Base-by-base conservation (phyloP, 257 asterid genomes). In the Salvia splendens region DNA sequence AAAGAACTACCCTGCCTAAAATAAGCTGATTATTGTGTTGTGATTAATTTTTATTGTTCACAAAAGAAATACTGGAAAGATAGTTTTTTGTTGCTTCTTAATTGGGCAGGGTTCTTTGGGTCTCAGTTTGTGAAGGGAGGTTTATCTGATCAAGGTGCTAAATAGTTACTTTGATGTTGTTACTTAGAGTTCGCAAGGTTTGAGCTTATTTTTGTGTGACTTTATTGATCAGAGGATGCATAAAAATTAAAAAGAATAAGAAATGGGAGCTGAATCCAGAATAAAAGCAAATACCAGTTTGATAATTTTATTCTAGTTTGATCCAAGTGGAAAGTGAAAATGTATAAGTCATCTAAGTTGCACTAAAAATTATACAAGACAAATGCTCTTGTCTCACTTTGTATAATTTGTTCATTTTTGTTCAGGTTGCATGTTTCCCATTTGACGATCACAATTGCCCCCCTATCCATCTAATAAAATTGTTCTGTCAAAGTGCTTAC, bases 381-480 rank as follows among this genome's bases (percentile, higher is more conserved):
- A 55, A 48, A 60, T 72, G 17, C 63, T 15, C 43, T 8, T 43
- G 47, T 47, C 65, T 50, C 59, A 70, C 36, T 20, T 47, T 58
- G 49, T 49, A 48, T 50, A 45, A 33, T 70, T 60, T 71, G 45
- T 54, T 73, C 50, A 40, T 67, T 50, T 72, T 77, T 78, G 36
- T 77, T 61, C 92, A 93, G 99, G 99, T 93, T 76, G 99, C 99
- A 64, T 77, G 83, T 70, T 93, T 93, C 82, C 99, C 99, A 61
- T 90, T 93, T 71, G 99, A 93, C 61, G 99, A 93, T 84, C 97
- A 93, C 79, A 90, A 93, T 73, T 90, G 95, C 71, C 99, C 97
- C 45, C 97, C 97, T 49, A 88, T 90, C 82, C 89, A 93, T 54
- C 97, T 93, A 64, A 82, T 93, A 47, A 87, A 80, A 63, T 79